phyloP scores from a whole-genome alignment of 192 early-diverging fungal species.

The Coemansia sp. region DNA sequence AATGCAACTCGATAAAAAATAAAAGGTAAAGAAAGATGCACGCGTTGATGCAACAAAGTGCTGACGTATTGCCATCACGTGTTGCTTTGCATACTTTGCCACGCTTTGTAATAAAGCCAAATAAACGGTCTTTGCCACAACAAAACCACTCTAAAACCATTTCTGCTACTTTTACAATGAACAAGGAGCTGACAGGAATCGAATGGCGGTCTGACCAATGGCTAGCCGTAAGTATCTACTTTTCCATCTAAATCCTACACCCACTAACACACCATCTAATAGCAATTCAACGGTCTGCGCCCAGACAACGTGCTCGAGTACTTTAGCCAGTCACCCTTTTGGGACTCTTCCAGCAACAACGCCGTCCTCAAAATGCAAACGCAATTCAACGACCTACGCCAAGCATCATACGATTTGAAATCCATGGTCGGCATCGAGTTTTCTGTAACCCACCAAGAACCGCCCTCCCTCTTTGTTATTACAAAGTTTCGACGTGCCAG shows the following conservation, averaged over 20 bases:
- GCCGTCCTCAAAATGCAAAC: conserved; percentile 79
- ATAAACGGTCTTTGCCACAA: background rate
- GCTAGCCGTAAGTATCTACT: conserved; percentile 16
- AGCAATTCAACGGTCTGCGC: conserved; percentile 67
- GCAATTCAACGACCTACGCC: conserved; percentile 71
- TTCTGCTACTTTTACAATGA: conserved; percentile 8
- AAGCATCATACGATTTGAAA: conserved; percentile 46
- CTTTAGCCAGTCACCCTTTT: conserved; percentile 79
- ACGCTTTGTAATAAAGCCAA: background rate
- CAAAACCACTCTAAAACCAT: background rate
- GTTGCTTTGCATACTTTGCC: background rate
- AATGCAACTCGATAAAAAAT: conserved; percentile 2
- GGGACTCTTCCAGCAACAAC: conserved; percentile 79
- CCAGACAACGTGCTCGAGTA: conserved; percentile 77
- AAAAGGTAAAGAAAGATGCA: background rate
- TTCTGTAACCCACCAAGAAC: conserved; percentile 65
- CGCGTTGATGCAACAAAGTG: background rate
- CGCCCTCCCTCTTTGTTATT: conserved; percentile 67
- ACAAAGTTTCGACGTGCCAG: conserved; percentile 65
- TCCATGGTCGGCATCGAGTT: conserved; percentile 79
- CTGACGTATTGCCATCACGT: conserved; percentile 7
- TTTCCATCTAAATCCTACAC: background rate
- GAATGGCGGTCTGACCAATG: conserved; percentile 68
- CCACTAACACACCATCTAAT: conserved; percentile 1
- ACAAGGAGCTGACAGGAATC: conserved; percentile 58